phyloP scores from a whole-genome alignment of 108 stramenopile genomes.

The Epipyxis sp. region DNA sequence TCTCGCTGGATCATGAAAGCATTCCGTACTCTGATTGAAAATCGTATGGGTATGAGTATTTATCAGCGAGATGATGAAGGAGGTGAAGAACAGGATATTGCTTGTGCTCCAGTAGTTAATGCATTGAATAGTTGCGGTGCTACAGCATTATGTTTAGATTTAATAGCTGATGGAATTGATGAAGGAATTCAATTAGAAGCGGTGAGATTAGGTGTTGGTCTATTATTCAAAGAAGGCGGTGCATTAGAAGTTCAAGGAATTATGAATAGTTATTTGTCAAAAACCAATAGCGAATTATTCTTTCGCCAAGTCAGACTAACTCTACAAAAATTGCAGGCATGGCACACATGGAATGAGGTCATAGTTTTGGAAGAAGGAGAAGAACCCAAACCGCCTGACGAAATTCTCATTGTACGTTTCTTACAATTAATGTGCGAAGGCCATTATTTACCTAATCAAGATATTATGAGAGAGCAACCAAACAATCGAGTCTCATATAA shows the following conservation, averaged over 20 bases:
- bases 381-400: constrained; percentile 16
- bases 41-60: constrained; percentile 42
- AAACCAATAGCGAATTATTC: constrained; percentile 29
- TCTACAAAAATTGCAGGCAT: constrained; percentile 20
- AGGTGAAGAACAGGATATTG: constrained; percentile 41
- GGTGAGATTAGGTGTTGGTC: constrained; percentile 33
- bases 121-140: constrained; percentile 39
- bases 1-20: constrained; percentile 36
- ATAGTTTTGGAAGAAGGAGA: background rate
- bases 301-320: constrained; percentile 18
- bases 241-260: constrained; percentile 33
- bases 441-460: constrained; percentile 45
- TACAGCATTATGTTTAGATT: constrained; percentile 39
- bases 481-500: constrained; percentile 35
- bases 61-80: constrained; percentile 46
- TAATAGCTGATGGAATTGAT: constrained; percentile 42
- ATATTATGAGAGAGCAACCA: constrained; percentile 47
- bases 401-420: constrained; percentile 39
- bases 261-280: constrained; percentile 28
- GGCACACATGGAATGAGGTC: constrained; percentile 24
- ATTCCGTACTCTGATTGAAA: constrained; percentile 46
- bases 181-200: constrained; percentile 29
- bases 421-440: constrained; percentile 50
- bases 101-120: constrained; percentile 32
- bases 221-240: constrained; percentile 45